phyloP scores from a whole-genome alignment of 164 flowering plant species.

The Echeveria elegans region DNA sequence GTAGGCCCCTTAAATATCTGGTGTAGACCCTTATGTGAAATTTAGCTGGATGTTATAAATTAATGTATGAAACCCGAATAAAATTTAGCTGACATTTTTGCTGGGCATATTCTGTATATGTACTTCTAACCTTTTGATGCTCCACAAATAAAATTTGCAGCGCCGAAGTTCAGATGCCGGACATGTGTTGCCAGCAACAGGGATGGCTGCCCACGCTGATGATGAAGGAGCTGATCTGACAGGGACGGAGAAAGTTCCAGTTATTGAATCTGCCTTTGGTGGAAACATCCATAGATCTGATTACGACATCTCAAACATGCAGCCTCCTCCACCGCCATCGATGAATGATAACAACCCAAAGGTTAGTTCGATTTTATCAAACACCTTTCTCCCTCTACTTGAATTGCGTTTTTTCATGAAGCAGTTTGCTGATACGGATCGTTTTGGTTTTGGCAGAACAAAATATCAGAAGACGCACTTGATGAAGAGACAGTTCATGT shows the following conservation, averaged over 20 bases:
- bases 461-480: not conserved
- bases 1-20: not conserved
- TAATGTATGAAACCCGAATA: not conserved
- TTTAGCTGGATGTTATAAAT: not conserved
- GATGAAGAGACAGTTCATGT: slow-evolving; percentile 7
- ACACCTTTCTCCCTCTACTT: not conserved
- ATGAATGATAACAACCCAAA: not conserved
- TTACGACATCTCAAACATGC: not conserved
- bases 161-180: not conserved
- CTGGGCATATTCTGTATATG: not conserved
- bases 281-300: not conserved
- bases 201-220: slow-evolving; percentile 6
- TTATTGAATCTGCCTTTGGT: not conserved
- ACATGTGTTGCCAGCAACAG: not conserved
- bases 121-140: not conserved
- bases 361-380: not conserved
- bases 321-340: not conserved
- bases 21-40: not conserved
- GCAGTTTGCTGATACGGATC: not conserved
- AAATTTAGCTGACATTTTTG: not conserved
- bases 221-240: slow-evolving; percentile 6
- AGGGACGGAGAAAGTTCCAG: not conserved
- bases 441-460: slow-evolving; percentile 2
- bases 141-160: not conserved
- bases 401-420: not conserved